Evolutionary conservation across 257 asterid genomes (phyloP), one percentile per base, ranked within the genome.

Genomic region (Mentha longifolia): DNA sequence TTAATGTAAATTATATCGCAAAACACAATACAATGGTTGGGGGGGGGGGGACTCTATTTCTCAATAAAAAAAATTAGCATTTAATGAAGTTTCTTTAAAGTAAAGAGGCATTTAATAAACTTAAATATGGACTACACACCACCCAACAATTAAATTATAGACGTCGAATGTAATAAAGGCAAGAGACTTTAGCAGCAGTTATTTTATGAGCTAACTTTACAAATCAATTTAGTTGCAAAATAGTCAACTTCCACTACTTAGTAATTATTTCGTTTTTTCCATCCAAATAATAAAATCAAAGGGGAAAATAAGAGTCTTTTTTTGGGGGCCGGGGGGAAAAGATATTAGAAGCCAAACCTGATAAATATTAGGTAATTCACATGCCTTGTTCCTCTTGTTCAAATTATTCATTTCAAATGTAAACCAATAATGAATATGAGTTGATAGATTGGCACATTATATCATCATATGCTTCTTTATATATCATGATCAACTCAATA

Each of bases 311-410:
- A 28, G 25, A 22, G 25, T 22, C 2, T 35, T 35, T 35, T n/a
- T n/a, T n/a, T n/a, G n/a, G n/a, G n/a, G n/a, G n/a, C n/a, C n/a
- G n/a, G 14, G 28, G 69, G 43, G 64, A 57, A 28, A 25, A 15
- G 20, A 45, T 43, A 61, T 28, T n/a, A 54, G 6, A 43, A 60
- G 64, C 72, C 62, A 68, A 61, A 62, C 62, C 59, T 74, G 70
- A 74, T 71, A 39, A 5, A 61, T 67, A 68, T 69, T 49, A 74
- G 78, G 74, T 42, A 20, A 28, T 54, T 74, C 84, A 79, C 80
- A 79, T 82, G 84, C 59, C 60, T 9, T 64, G 82, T 76, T 72
- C 76, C 45, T 54, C 31, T 14, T 78, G 47, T 41, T 17, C 39
- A 35, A 43, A 30, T 61, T 25, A 70, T 74, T 64, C 43, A 74